Conservation (phyloP, 768 basidiomycete species). For the Tulasnella sp. region DNA sequence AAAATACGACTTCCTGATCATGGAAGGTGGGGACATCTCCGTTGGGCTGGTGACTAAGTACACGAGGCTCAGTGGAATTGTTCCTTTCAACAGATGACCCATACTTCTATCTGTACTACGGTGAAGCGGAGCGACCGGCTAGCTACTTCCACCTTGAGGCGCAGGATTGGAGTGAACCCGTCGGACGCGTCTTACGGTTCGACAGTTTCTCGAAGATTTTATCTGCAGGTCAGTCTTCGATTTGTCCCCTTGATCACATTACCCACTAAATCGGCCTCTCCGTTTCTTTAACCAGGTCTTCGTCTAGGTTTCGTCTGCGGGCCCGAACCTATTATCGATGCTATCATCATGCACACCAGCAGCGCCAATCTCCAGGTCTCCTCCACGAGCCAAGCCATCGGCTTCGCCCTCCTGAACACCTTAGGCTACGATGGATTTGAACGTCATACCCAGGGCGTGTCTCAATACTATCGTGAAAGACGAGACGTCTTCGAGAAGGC, state of each 20-base stretch:
- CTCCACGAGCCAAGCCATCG: conserved; percentile 53
- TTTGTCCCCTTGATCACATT: no score
- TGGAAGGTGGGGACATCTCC: conserved; percentile 52
- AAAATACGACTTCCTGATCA: conserved; percentile 66
- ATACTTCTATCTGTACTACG: conserved; percentile 58
- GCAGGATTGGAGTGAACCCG: conserved; percentile 33
- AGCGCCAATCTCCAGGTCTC: conserved; percentile 58
- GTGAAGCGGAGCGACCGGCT: conserved; percentile 47
- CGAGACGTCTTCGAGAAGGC: conserved; percentile 69
- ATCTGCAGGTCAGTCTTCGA: conserved; percentile 36
- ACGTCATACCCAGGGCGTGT: conserved; percentile 53
- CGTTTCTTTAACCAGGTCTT: conserved; percentile 32
- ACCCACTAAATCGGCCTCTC: no score
- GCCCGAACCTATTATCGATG: conserved; percentile 35
- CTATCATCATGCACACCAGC: conserved; percentile 30
- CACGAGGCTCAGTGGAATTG: background rate
- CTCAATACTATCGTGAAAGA: conserved; percentile 63
- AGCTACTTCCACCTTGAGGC: conserved; percentile 78
- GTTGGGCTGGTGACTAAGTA: background rate
- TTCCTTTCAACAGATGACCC: conserved; percentile 53
- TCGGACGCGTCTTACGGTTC: conserved; percentile 73
- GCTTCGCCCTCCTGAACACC: conserved; percentile 43
- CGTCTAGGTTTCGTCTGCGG: conserved; percentile 75
- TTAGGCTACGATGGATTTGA: conserved; percentile 75
- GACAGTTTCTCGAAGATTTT: conserved; percentile 84